Conservation (phyloP, 805 yeast genomes). For the Suhomyces sp. region DNA sequence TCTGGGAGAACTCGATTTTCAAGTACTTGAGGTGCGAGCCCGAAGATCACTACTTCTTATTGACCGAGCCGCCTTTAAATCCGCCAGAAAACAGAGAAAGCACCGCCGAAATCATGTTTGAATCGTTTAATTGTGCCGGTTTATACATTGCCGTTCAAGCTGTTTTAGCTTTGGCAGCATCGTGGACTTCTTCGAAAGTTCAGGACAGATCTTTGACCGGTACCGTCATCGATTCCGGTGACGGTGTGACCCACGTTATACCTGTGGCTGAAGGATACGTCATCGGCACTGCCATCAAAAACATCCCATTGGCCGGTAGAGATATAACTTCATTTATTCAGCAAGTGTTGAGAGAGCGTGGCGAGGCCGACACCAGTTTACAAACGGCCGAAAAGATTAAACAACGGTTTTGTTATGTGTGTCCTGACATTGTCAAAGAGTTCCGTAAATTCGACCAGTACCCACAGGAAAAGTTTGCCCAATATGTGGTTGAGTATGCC, state of each 20-base stretch:
- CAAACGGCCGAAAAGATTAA: constrained; percentile 96
- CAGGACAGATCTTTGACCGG: constrained; percentile 95
- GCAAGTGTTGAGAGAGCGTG: constrained; percentile 90
- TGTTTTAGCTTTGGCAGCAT: constrained; percentile 95
- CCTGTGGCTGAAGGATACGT: constrained; percentile 99
- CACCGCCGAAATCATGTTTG: constrained; percentile 98
- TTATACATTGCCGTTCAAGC: constrained; percentile 98
- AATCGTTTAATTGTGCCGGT: constrained; percentile 97
- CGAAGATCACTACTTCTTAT: constrained; percentile 92
- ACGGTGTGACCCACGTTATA: constrained; percentile 98
- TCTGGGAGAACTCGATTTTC: constrained; percentile 97
- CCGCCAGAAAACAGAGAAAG: constrained; percentile 99
- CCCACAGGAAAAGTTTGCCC: constrained; percentile 84
- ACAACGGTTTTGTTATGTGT: constrained; percentile 94
- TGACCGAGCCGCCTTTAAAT: constrained; percentile 97
- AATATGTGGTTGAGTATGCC: constrained; percentile 82
- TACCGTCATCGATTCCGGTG: constrained; percentile 97
- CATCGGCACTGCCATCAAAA: constrained; percentile 94
- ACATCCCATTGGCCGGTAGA: constrained; percentile 98
- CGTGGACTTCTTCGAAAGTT: constrained; percentile 97
- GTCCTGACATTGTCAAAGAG: constrained; percentile 96
- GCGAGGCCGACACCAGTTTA: constrained; percentile 89
- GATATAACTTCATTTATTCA: constrained; percentile 95
- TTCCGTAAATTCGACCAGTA: constrained; percentile 92
- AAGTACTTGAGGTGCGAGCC: constrained; percentile 97